Evolutionary conservation across 1,139 yeast genomes (phyloP), one percentile per base, ranked within the genome.

Genomic region (Saccharomyces hybrid): DNA sequence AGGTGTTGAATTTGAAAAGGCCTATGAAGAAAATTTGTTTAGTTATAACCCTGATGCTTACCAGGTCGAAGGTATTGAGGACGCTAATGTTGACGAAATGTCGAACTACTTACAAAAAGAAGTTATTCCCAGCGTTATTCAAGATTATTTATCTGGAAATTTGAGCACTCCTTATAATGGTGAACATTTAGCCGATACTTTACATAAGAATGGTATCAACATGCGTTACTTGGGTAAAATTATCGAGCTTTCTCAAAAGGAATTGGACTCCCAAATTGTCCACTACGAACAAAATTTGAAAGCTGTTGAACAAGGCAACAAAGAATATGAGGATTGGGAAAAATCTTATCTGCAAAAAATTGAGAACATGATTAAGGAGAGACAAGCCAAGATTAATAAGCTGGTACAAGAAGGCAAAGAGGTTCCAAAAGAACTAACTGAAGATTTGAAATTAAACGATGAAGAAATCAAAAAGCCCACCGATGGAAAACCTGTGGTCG

Each of bases 131-230:
- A 82, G 78, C 54, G 82, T 86, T 58, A 75, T 93, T 57, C 71
- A 72, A 11, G 76, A 75, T 46, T 69, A 84, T 52, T 71, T 74
- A 19, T 62, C 68, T 4, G 78, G 81, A 19, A 75, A 76, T 52
- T 75, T 78, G 46, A 77, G 84, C 52, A 78, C 84, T 41, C 96
- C 97, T 49, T 76, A 88, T 58, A 96, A 89, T 67, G 97, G 98
- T 58, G 68, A 73, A 4, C 93, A 90, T 63, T 79, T 93, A 64
- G 75, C 89, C 31, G 75, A 77, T 46, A 70, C 78, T 54, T 73
- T 93, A 71, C 99, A 93, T 71, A 80, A 80, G 62, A 76, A 77
- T 53, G 99, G 99, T 76, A 85, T 93, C 68, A 91, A 89, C 70
- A 70, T 91, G 75, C 86, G 99, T 73, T 91, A 93, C 67, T 77